Percentiles rank a stretch among this genome's conserved stretches.
Evolutionary conservation across 2,329 filamentous ascomycete species (phyloP).

Genomic region (Pestalotiopsis sp.): DNA sequence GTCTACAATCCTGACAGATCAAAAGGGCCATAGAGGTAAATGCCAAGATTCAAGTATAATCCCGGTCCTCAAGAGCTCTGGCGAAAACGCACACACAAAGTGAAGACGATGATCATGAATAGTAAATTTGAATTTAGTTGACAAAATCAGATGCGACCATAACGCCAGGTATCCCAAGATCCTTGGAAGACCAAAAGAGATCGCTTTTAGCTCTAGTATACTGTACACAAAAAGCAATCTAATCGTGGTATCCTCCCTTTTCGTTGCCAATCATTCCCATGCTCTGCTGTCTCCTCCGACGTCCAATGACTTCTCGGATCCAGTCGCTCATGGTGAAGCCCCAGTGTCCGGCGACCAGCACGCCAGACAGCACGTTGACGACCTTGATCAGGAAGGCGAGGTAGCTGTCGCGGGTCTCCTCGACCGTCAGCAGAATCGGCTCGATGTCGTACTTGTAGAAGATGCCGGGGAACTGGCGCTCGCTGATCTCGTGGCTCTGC

Average conservation of each 20-base stretch:
- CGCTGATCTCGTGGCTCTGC: conserved; percentile 72
- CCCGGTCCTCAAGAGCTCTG: not conserved
- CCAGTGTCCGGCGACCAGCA: conserved; percentile 94
- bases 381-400: conserved; percentile 77
- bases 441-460: conserved; percentile 99
- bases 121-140: not conserved
- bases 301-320: conserved; percentile 59
- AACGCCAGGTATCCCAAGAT: conserved; percentile 4
- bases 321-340: conserved; percentile 84
- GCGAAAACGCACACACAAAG: not conserved
- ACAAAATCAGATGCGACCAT: not conserved
- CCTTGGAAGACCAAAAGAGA: not conserved
- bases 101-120: not conserved
- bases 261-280: conserved; percentile 52
- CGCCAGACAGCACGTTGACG: conserved; percentile 88
- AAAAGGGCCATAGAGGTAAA: no score
- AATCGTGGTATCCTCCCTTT: conserved; percentile 41
- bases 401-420: conserved; percentile 77
- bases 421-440: conserved; percentile 84
- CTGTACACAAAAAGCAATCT: not conserved
- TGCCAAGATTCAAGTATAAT: no score
- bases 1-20: no score
- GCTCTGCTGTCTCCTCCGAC: conserved; percentile 46
- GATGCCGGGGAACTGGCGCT: conserved; percentile 79
- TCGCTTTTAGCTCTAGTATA: conserved; percentile 2